A percentile compares a stretch with the other conserved stretches of the same genome.
phyloP scores from a whole-genome alignment of 352 stramenopile genomes.

The Pythium aphanidermatum region DNA sequence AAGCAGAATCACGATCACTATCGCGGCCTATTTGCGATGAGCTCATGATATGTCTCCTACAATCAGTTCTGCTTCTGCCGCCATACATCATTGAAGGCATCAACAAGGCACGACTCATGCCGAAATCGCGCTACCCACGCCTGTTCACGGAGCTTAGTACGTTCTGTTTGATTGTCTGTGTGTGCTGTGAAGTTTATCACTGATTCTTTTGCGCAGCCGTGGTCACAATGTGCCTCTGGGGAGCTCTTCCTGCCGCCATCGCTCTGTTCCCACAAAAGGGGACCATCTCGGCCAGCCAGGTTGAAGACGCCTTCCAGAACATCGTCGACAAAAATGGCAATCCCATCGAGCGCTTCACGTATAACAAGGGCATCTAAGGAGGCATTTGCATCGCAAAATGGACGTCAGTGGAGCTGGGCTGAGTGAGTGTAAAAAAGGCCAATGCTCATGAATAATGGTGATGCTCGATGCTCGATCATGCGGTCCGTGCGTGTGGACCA shows the following conservation, averaged over 20 bases:
- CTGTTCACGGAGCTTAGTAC: slow-evolving; percentile 71
- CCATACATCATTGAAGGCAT: slow-evolving; percentile 77
- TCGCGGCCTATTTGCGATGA: slow-evolving; percentile 5
- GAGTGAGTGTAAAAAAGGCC: no score
- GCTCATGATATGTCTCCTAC: neutral
- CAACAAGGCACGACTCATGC: slow-evolving; percentile 72
- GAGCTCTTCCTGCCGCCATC: slow-evolving; percentile 66
- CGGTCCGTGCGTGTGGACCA: no score
- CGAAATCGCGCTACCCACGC: slow-evolving; percentile 59
- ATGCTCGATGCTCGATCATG: no score
- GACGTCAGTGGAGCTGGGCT: no score
- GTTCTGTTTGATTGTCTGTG: slow-evolving; percentile 1
- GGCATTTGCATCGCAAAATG: no score
- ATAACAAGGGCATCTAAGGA: slow-evolving; percentile 85
- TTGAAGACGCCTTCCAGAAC: slow-evolving; percentile 60
- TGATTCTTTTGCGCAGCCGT: slow-evolving; percentile 18
- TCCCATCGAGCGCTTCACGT: slow-evolving; percentile 56
- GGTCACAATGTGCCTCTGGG: slow-evolving; percentile 77
- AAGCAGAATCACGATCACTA: no score
- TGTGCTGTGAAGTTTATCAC: neutral
- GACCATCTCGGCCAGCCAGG: slow-evolving; percentile 48
- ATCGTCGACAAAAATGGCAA: slow-evolving; percentile 50
- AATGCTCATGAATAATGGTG: no score
- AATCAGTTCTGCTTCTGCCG: slow-evolving; percentile 65
- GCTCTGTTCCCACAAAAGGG: slow-evolving; percentile 80